Evolutionary conservation across 1,139 yeast genomes (phyloP).

Genomic region (Zygosaccharomyces pseudobailii): DNA sequence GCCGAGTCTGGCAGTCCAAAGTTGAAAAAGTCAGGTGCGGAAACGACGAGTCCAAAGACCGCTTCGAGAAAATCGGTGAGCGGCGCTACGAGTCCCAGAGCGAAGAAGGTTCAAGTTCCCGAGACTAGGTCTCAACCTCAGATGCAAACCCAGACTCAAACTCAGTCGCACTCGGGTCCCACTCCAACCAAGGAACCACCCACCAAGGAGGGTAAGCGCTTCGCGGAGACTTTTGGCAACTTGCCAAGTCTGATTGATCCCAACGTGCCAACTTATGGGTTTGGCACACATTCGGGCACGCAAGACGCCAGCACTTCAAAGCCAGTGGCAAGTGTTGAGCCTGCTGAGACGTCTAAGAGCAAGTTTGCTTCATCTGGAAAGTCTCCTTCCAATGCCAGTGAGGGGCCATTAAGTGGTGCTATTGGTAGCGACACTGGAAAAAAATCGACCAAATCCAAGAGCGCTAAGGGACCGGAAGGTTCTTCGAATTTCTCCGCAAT

Average conservation of each 20-base stretch:
- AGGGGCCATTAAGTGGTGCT: too few species aligned
- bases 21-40: not conserved
- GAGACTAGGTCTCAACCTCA: not conserved
- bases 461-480: too few species aligned
- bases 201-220: not conserved
- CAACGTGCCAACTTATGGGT: constrained; percentile 21
- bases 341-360: not conserved
- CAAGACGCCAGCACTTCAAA: not conserved
- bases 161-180: not conserved
- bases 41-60: too few species aligned
- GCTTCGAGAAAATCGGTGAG: not conserved
- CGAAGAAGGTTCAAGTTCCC: not conserved
- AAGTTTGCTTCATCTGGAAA: not conserved
- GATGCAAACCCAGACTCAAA: not conserved
- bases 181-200: not conserved
- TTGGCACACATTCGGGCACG: not conserved
- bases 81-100: not conserved
- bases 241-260: constrained; percentile 27
- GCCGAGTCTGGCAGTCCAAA: not conserved
- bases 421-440: too few species aligned
- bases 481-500: too few species aligned
- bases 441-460: too few species aligned
- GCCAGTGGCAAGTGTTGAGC: not conserved
- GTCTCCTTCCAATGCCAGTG: not conserved
- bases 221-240: constrained; percentile 13